Evolutionary conservation across 768 basidiomycete genomes (phyloP), one percentile per base, ranked within the genome.

Genomic region (Lactarius sp.): DNA sequence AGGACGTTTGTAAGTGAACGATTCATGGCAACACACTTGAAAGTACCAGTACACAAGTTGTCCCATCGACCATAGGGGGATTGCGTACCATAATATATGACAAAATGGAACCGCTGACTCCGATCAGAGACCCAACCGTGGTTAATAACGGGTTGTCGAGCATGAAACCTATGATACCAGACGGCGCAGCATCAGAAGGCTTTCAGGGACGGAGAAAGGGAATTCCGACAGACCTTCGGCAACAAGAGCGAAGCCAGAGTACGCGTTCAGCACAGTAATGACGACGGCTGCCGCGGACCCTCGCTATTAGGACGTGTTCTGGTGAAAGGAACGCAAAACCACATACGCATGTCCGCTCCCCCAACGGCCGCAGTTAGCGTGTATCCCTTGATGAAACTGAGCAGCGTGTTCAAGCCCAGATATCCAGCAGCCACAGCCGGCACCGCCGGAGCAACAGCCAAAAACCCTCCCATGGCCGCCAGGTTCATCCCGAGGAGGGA

Each of bases 361-460:
- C 92, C 92, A 66, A 94, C 91, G n/a, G 92, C 90, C 13, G 92
- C 88, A 9, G 92, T 93, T 2, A 90, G 90, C 0, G 92, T 94
- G 73, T 80, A 89, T 5, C 92, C 92, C 71, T 92, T 91, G 65
- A 89, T 80, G 74, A 94, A 94, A 70, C 90, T 92, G 57, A 94
- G 77, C 2, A 84, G 65, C 1, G 92, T 78, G 68, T 90, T 93
- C 18, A 81, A 81, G 47, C 86, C 83, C 1, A 94, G 78, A 75
- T 87, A 94, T 6, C 85, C 85, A 3, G 92, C 92, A 18, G 91
- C 92, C 60, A 91, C 75, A 8, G 83, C 73, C 3, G 92, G 92
- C 3, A 85, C 85, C 18, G 84, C 75, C 9, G 90, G 87, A 10
- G 84, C 84, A 73, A 83, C 79, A 4, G 84, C 75, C 56, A 94